These are phyloP conservation scores for Sarocladium kiliense DNA, from an alignment of 2,329 filamentous ascomycete species.

Conservation along the genomic window DNA sequence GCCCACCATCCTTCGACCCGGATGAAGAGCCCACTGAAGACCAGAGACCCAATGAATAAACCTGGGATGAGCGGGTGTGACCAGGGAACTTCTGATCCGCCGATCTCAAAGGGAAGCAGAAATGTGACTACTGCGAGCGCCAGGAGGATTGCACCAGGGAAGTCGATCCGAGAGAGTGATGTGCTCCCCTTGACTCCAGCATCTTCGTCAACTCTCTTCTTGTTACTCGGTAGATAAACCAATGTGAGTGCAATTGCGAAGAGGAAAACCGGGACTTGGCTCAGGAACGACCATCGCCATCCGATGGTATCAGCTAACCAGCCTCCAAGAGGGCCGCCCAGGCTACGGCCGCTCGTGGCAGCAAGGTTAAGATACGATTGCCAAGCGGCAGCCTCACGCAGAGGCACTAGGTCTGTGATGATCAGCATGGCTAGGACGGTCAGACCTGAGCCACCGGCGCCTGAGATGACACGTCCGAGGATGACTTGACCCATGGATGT, in stretches of 20 bases:
- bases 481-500: background rate
- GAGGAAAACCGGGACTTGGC: slow-evolving; percentile 18
- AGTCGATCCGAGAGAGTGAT: slow-evolving; percentile 60
- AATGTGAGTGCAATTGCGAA: slow-evolving; percentile 29
- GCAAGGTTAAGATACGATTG: slow-evolving; percentile 70
- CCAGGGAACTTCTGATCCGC: slow-evolving; percentile 70
- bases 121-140: slow-evolving; percentile 61
- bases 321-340: slow-evolving; percentile 66
- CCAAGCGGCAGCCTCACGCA: slow-evolving; percentile 67
- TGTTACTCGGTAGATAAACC: slow-evolving; percentile 36
- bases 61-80: slow-evolving; percentile 45
- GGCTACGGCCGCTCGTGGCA: slow-evolving; percentile 61
- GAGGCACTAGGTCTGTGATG: slow-evolving; percentile 60
- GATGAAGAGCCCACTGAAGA: slow-evolving; percentile 61
- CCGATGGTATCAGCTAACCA: slow-evolving; percentile 67
- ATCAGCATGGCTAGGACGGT: slow-evolving; percentile 3
- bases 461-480: background rate
- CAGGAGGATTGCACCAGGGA: slow-evolving; percentile 63
- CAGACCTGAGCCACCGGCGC: background rate
- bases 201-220: slow-evolving; percentile 58
- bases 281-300: slow-evolving; percentile 58
- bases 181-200: background rate
- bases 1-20: background rate
- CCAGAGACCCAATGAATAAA: slow-evolving; percentile 61
- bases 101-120: slow-evolving; percentile 61